phyloP scores from a whole-genome alignment of 345 rosid genomes.

The Eucalyptus camaldulensis region DNA sequence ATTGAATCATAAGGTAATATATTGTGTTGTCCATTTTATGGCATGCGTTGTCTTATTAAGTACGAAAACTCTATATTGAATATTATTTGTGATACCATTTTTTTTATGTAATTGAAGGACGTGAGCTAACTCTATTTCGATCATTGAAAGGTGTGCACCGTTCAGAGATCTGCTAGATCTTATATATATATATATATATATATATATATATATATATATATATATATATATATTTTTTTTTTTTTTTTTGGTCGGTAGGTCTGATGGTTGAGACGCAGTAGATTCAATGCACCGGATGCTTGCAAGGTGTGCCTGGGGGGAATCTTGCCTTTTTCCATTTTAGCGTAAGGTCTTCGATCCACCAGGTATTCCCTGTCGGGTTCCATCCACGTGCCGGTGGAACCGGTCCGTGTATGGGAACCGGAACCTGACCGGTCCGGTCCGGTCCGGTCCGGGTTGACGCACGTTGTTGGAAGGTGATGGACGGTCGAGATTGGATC shows the following conservation, averaged over 20 bases:
- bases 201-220: too few relatives aligned
- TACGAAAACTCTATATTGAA: fast-evolving
- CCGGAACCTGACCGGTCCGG: neutral
- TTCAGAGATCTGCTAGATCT: neutral
- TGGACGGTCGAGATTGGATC: neutral
- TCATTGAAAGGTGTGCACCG: neutral
- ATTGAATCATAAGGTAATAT: neutral
- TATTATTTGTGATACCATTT: fast-evolving
- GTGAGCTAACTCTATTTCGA: neutral
- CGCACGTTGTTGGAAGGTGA: neutral
- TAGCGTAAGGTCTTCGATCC: neutral
- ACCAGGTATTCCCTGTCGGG: neutral
- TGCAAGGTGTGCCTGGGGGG: neutral
- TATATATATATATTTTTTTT: too few relatives aligned
- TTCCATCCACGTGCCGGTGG: neutral
- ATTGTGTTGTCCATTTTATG: neutral
- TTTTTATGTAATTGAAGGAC: neutral
- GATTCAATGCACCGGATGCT: neutral
- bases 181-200: too few relatives aligned
- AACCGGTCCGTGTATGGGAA: neutral
- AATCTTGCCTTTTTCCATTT: neutral
- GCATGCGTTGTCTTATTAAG: fast-evolving
- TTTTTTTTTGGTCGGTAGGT: too few relatives aligned
- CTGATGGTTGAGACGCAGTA: neutral
- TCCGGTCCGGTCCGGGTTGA: neutral